These are phyloP conservation scores for Umbelopsis ramanniana DNA, from an alignment of 192 early-diverging fungal genomes.

Conservation along the genomic window DNA sequence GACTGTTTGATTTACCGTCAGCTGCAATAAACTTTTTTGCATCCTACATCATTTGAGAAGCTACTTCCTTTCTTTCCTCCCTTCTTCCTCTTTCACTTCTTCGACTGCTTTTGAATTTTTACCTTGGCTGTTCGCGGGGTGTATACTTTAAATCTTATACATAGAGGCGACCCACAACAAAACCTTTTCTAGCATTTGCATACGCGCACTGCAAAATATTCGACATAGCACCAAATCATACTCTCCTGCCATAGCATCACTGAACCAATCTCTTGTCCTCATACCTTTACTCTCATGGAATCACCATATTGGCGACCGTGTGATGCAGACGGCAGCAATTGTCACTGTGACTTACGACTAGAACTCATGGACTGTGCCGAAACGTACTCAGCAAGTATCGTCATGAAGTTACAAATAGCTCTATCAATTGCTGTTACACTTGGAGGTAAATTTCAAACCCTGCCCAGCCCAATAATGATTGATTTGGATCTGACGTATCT, in stretches of 20 bases:
- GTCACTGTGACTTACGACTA: conserved; percentile 38
- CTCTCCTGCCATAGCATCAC: not conserved
- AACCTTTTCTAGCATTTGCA: not conserved
- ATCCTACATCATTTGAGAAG: too few species aligned
- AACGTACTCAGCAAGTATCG: conserved; percentile 19
- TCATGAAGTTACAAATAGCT: conserved; percentile 29
- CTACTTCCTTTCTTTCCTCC: not conserved
- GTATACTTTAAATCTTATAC: not conserved
- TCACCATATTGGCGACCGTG: conserved; percentile 1
- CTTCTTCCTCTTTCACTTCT: not conserved
- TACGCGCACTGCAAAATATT: not conserved
- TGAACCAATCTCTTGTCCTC: too few species aligned
- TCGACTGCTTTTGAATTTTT: not conserved
- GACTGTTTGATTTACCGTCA: too few species aligned
- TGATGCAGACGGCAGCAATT: conserved; percentile 12
- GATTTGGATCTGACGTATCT: not conserved
- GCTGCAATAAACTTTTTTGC: too few species aligned
- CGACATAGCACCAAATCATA: not conserved
- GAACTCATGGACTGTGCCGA: conserved; percentile 29
- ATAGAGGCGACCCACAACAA: not conserved
- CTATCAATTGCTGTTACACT: conserved; percentile 26
- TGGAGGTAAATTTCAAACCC: not conserved
- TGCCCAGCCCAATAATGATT: not conserved
- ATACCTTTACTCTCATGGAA: not conserved
- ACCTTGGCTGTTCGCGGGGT: not conserved